Evolutionary conservation across 2,329 filamentous ascomycete species (phyloP).

Genomic region (Fusarium miscanthi): DNA sequence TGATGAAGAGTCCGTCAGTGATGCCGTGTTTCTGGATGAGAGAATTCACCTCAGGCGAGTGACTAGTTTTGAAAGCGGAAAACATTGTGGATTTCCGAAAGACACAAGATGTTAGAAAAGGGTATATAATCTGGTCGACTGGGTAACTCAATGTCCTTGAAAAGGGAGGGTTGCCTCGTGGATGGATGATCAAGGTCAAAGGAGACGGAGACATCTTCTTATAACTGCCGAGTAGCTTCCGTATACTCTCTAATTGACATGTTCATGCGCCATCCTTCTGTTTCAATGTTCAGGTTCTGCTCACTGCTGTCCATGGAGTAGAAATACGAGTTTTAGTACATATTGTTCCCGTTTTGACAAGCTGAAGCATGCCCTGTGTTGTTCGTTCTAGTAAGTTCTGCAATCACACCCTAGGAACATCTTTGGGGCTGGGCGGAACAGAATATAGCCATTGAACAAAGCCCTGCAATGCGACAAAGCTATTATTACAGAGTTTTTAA

Average conservation of each 20-base stretch:
- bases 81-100: not conserved
- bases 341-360: no score
- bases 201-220: rapidly evolving
- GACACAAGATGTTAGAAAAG: no score
- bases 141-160: no score
- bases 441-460: not conserved
- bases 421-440: not conserved
- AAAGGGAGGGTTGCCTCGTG: no score
- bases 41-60: not conserved
- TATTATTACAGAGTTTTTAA: not conserved
- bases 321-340: no score
- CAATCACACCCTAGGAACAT: not conserved
- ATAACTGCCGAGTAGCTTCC: rapidly evolving
- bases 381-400: no score
- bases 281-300: no score
- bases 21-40: not conserved
- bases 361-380: no score
- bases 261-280: not conserved
- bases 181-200: rapidly evolving
- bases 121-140: no score
- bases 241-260: rapidly evolving
- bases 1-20: not conserved
- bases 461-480: rapidly evolving
- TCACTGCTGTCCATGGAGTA: no score
- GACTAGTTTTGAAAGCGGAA: not conserved